phyloP scores from a whole-genome alignment of 2,329 filamentous ascomycete genomes.

The Ilyonectria robusta region DNA sequence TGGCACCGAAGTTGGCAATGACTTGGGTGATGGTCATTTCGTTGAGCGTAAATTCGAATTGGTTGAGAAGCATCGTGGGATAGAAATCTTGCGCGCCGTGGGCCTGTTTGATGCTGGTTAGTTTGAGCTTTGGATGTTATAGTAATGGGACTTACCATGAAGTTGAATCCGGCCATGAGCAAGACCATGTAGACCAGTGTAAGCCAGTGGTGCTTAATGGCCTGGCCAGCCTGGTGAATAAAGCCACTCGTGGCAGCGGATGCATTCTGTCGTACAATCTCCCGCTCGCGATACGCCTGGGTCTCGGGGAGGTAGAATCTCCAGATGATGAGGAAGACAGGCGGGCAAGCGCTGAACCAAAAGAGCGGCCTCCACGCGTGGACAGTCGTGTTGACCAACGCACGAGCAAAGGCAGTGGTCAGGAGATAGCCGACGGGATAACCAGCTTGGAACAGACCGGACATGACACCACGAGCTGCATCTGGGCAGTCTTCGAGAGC shows the following conservation, averaged over 20 bases:
- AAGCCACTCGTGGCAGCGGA: slow-evolving; percentile 33
- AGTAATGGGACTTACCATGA: slow-evolving; percentile 68
- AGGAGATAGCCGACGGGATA: slow-evolving; percentile 77
- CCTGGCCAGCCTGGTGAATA: slow-evolving; percentile 52
- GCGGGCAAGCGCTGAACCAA: slow-evolving; percentile 90
- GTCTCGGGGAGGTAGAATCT: slow-evolving; percentile 86
- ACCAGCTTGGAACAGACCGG: slow-evolving; percentile 82
- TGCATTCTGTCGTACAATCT: slow-evolving; percentile 69
- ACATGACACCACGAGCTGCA: slow-evolving; percentile 80
- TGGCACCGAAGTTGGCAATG: background rate
- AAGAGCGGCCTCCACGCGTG: slow-evolving; percentile 88
- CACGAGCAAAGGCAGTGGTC: slow-evolving; percentile 71
- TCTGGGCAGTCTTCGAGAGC: slow-evolving; percentile 81
- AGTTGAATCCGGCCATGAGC: slow-evolving; percentile 93
- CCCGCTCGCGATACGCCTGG: slow-evolving; percentile 76
- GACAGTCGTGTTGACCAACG: slow-evolving; percentile 80
- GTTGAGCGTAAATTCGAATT: background rate
- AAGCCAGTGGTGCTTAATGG: slow-evolving; percentile 86
- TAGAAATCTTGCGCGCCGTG: background rate
- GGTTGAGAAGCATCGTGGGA: background rate
- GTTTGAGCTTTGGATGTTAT: background rate
- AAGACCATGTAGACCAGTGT: slow-evolving; percentile 86
- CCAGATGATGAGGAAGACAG: slow-evolving; percentile 84
- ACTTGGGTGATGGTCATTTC: background rate
- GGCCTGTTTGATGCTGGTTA: background rate